phyloP scores from a whole-genome alignment of 441 rosid genomes.

The Bocquillonia castaneifolia region DNA sequence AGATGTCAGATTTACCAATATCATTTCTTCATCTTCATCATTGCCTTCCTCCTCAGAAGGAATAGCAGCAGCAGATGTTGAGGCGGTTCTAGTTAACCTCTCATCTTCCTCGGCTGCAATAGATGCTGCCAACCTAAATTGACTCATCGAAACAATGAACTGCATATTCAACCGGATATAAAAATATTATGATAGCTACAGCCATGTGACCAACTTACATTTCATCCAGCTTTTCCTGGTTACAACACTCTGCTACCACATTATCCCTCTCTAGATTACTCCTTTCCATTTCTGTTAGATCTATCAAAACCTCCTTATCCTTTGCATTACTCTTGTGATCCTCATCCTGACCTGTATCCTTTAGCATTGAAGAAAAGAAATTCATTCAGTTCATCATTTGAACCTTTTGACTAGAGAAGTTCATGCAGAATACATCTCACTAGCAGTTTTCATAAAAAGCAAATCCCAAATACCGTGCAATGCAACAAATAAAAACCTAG shows the following conservation, averaged over 20 bases:
- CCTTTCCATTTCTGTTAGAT: slow-evolving; percentile 23
- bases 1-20: slow-evolving; percentile 42
- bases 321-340: slow-evolving; percentile 35
- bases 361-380: background rate
- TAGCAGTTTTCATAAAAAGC: background rate
- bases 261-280: slow-evolving; percentile 26
- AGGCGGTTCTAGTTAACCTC: slow-evolving; percentile 32
- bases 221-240: slow-evolving; percentile 62
- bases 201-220: slow-evolving; percentile 44
- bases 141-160: slow-evolving; percentile 26
- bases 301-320: slow-evolving; percentile 49
- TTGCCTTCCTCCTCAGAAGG: slow-evolving; percentile 45
- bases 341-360: slow-evolving; percentile 9
- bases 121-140: slow-evolving; percentile 62
- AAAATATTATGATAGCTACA: slow-evolving; percentile 13
- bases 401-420: background rate
- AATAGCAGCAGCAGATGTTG: slow-evolving; percentile 43
- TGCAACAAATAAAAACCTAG: background rate
- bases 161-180: slow-evolving; percentile 17
- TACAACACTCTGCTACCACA: slow-evolving; percentile 21
- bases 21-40: slow-evolving; percentile 69
- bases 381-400: background rate
- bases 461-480: background rate
- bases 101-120: slow-evolving; percentile 62
- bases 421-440: background rate